phyloP scores from a whole-genome alignment of 371 early-diverging fungal genomes.

The Funneliformis caledonium region DNA sequence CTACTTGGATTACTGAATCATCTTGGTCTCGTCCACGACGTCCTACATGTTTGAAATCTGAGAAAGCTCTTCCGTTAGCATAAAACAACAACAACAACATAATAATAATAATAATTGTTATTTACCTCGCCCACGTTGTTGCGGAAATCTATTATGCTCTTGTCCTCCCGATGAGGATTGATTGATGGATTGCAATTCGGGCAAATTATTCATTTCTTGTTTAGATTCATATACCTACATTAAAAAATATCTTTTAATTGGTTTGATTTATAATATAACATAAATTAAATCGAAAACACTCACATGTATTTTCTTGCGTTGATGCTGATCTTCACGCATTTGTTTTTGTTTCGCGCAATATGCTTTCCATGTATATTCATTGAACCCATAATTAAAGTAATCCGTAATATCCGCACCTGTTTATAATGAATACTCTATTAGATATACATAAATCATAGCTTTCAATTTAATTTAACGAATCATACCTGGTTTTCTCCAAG shows the following conservation, averaged over 20 bases:
- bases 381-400: conserved; percentile 99
- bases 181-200: conserved; percentile 26
- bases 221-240: conserved; percentile 37
- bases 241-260: neutral
- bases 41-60: conserved; percentile 14
- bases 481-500: conserved; percentile 94
- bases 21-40: conserved; percentile 39
- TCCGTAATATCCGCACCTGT: conserved; percentile 94
- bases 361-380: conserved; percentile 91
- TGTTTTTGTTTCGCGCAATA: conserved; percentile 91
- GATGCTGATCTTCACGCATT: conserved; percentile 61
- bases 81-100: neutral
- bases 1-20: conserved; percentile 39
- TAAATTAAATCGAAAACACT: neutral
- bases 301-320: conserved; percentile 37
- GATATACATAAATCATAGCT: neutral
- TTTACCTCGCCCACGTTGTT: conserved; percentile 32
- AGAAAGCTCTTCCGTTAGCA: neutral
- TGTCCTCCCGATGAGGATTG: conserved; percentile 1
- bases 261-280: neutral
- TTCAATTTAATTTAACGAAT: neutral
- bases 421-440: neutral
- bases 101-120: neutral
- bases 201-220: conserved; percentile 24
- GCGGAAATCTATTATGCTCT: conserved; percentile 29